A percentile compares a stretch with the other conserved stretches of the same genome.
These are phyloP conservation scores for Eucalyptus fibrosa DNA, from an alignment of 345 rosid species.

Conservation along the genomic window DNA sequence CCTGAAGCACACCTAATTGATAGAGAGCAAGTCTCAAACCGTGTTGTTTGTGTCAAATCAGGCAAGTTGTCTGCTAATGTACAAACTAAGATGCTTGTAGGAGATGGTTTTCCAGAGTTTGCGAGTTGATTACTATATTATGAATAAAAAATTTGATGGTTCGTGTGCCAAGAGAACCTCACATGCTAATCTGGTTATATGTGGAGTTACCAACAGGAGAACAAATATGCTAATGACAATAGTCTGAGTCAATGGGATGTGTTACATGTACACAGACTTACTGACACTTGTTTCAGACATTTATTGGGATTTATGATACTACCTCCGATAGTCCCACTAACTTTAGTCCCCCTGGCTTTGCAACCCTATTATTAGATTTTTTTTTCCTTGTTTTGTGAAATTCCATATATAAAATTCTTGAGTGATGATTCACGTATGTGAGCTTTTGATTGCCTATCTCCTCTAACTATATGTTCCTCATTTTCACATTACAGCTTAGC, in stretches of 20 bases:
- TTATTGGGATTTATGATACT: background rate
- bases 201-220: background rate
- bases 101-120: background rate
- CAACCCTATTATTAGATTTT: background rate
- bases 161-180: background rate
- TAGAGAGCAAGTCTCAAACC: constrained; percentile 55
- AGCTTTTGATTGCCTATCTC: background rate
- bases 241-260: background rate
- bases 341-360: background rate
- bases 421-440: background rate
- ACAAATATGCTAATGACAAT: background rate
- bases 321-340: background rate
- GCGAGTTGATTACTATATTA: background rate
- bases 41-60: constrained; percentile 88
- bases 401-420: background rate
- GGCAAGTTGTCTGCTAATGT: constrained; percentile 23
- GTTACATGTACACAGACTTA: background rate
- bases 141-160: background rate
- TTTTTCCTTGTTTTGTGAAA: background rate
- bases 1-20: constrained; percentile 66
- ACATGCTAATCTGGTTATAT: background rate
- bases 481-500: background rate
- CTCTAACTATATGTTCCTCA: background rate
- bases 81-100: background rate
- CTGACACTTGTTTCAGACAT: background rate